Conservation (phyloP, 2,329 filamentous ascomycete species). For the Penicillium capsulatum region DNA sequence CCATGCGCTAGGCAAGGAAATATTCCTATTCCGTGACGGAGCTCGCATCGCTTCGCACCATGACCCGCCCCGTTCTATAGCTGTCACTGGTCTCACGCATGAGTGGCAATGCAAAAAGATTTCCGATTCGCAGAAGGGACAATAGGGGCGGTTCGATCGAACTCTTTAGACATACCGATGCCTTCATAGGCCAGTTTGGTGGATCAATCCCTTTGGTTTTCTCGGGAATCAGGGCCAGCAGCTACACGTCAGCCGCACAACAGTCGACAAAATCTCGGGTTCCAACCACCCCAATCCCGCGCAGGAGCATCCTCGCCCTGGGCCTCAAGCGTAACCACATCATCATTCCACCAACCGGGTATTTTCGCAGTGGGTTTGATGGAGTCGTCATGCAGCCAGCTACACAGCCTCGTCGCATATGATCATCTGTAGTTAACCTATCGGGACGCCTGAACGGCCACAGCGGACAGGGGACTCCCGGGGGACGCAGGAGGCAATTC, state of each 20-base stretch:
- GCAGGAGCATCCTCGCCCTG: background rate
- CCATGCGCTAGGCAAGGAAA: too few species aligned
- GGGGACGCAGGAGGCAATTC: background rate
- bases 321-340: background rate
- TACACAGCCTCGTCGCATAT: background rate
- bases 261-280: background rate
- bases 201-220: background rate
- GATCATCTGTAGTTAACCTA: background rate
- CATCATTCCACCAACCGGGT: background rate
- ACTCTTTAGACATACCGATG: background rate
- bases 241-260: background rate
- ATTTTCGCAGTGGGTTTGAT: background rate
- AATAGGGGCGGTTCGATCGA: background rate
- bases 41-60: too few species aligned
- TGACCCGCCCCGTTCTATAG: too few species aligned
- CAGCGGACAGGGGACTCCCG: background rate
- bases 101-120: background rate
- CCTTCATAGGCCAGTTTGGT: background rate
- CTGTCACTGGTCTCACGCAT: background rate
- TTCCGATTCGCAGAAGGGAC: background rate
- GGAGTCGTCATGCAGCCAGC: background rate
- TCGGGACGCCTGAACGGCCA: background rate
- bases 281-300: background rate
- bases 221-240: background rate
- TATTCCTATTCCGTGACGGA: too few species aligned